Percentiles rank a stretch among this genome's conserved stretches.
These are phyloP conservation scores for Syzygium jambos DNA, from an alignment of 345 rosid genomes.

Conservation along the genomic window DNA sequence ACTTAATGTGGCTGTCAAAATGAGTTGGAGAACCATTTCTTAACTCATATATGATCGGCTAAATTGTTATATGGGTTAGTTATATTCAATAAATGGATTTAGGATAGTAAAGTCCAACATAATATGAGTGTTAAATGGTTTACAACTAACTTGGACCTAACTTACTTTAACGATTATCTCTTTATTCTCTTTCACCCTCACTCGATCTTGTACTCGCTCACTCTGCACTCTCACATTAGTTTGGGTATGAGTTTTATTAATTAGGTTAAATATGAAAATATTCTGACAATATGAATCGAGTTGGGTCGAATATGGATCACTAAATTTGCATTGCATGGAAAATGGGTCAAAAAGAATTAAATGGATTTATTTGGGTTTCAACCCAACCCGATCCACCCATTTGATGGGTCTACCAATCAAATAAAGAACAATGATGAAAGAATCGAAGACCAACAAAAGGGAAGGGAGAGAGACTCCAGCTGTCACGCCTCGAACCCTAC, in stretches of 20 bases:
- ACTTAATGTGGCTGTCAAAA: not conserved
- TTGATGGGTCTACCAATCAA: accelerated
- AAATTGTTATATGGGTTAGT: accelerated
- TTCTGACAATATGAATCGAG: accelerated
- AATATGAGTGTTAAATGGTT: too few relatives aligned
- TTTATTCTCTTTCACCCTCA: too few relatives aligned
- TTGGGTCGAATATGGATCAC: too few relatives aligned
- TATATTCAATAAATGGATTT: too few relatives aligned
- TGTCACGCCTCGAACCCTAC: too few relatives aligned
- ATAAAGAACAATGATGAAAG: not conserved
- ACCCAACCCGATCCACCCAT: accelerated
- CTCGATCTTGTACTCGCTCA: too few relatives aligned
- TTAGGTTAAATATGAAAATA: too few relatives aligned
- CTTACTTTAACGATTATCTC: too few relatives aligned
- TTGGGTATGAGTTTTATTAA: accelerated
- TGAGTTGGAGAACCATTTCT: accelerated
- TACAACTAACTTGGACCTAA: too few relatives aligned
- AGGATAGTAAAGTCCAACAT: accelerated
- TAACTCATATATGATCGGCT: not conserved
- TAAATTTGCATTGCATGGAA: not conserved
- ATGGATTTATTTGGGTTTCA: too few relatives aligned
- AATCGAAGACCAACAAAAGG: not conserved
- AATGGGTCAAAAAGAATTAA: too few relatives aligned
- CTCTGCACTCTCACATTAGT: too few relatives aligned
- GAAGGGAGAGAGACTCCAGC: not conserved